These are phyloP conservation scores for Pisolithus thermaeus DNA, from an alignment of 1,284 basidiomycete species.

Conservation along the genomic window DNA sequence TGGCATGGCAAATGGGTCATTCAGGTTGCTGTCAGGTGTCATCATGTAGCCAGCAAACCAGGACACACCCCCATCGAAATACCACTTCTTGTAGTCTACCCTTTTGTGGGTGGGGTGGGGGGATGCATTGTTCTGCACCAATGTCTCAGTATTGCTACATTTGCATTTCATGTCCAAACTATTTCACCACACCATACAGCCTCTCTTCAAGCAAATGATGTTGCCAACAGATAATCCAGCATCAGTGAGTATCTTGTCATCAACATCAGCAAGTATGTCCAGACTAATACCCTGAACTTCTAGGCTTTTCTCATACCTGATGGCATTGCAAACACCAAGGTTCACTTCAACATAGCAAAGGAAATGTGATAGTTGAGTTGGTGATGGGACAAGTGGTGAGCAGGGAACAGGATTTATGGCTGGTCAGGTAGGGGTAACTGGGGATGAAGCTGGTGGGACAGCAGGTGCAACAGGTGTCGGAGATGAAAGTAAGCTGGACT, in stretches of 20 bases:
- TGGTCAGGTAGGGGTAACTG: not conserved
- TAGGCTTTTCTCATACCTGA: too few relatives aligned
- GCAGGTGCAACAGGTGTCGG: not conserved
- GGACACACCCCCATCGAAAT: not conserved
- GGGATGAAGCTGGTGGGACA: not conserved
- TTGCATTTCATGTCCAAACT: slow-evolving; percentile 10
- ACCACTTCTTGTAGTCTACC: not conserved
- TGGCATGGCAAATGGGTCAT: not conserved
- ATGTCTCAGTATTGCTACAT: not conserved
- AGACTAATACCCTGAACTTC: slow-evolving; percentile 3
- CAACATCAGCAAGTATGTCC: slow-evolving; percentile 8
- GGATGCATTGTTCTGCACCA: not conserved
- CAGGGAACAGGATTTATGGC: not conserved
- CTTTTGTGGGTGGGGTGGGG: not conserved
- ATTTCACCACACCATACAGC: slow-evolving; percentile 10
- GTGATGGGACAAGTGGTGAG: slow-evolving; percentile 3
- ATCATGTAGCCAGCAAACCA: not conserved
- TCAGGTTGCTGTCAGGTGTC: not conserved
- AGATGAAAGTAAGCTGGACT: not conserved
- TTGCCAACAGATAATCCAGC: slow-evolving; percentile 8
- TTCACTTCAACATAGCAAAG: slow-evolving; percentile 8
- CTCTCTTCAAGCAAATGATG: slow-evolving; percentile 11
- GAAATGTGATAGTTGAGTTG: slow-evolving; percentile 8
- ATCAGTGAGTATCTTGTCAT: slow-evolving; percentile 7
- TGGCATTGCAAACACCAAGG: not conserved